phyloP scores from a whole-genome alignment of 140 eudicot genomes.

The Cichorium intybus region DNA sequence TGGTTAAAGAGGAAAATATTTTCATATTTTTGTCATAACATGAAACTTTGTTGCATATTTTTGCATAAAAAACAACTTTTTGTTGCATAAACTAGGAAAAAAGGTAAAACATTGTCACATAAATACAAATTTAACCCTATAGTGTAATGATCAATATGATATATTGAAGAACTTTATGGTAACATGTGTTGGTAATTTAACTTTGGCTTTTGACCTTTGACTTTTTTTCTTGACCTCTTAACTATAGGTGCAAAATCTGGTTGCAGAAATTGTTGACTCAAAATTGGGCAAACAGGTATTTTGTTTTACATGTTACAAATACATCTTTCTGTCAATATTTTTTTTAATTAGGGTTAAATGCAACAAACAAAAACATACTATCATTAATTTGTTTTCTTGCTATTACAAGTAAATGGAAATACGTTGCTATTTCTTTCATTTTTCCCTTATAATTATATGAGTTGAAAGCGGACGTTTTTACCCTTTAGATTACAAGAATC shows the following conservation, averaged over 20 bases:
- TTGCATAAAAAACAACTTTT: neutral
- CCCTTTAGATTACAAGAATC: conserved; percentile 71
- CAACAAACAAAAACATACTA: neutral
- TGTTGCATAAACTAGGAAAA: conserved; percentile 1
- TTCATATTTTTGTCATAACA: neutral
- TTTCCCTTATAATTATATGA: neutral
- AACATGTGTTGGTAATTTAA: neutral
- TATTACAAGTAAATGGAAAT: too few relatives aligned
- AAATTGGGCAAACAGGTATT: conserved; percentile 93
- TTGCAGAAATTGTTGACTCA: conserved; percentile 94
- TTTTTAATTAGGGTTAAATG: neutral
- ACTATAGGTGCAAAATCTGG: conserved; percentile 85
- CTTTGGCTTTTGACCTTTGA: neutral
- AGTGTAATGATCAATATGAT: too few relatives aligned
- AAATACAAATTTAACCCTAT: neutral
- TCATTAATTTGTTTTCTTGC: neutral
- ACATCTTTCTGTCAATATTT: neutral
- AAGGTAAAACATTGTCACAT: neutral
- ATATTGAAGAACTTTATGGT: neutral
- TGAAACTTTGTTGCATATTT: neutral
- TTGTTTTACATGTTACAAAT: neutral
- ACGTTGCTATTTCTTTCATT: neutral
- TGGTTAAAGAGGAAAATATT: too few relatives aligned
- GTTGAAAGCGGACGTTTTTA: conserved; percentile 9
- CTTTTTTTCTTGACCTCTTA: conserved; percentile 13